Evolutionary conservation across 1,284 basidiomycete genomes (phyloP), one percentile per base, ranked within the genome.

Genomic region (Microbotryum lychnidis-dioicae): DNA sequence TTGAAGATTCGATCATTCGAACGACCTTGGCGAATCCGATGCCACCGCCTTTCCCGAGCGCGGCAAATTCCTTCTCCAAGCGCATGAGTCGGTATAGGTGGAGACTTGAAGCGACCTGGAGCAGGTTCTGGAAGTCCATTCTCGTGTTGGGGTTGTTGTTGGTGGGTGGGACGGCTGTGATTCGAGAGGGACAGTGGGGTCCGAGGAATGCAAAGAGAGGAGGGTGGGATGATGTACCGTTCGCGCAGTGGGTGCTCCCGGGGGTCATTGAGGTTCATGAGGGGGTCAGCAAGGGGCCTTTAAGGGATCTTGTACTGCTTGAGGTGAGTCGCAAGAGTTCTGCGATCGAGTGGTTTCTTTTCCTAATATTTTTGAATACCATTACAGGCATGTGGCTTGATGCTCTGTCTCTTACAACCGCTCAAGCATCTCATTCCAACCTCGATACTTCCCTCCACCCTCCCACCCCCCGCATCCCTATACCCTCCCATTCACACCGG

Each of bases 401-500:
- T 56, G 10, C 16, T 60, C 7, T 33, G n/a, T 23, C 58, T 56
- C 14, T 4, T 56, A 3, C 47, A 55, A 33, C 58, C 58, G 5
- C 37, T 54, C 33, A 60, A 60, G 48, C 58, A 60, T 33, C 47
- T 60, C 53, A 25, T 60, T 23, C 58, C 58, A n/a, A 42, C 33
- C 25, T 60, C 58, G 4, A 50, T 60, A 37, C 52, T 60, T 12
- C 53, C 58, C 0, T n/a, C 58, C 9, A 50, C 53, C 4, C 23
- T 60, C n/a, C 6, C 58, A 9, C 51, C 58, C 29, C 58, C 58
- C 2, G 9, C 51, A 12, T 31, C 51, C 44, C 58, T 59, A 23
- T 54, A 48, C 52, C 37, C 58, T 14, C 51, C 52, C 18, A 12
- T 42, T 3, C 37, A 18, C 37, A 42, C n/a, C 51, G 8, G 18